Percentiles rank a stretch among this genome's conserved stretches.
phyloP scores from a whole-genome alignment of 1,284 basidiomycete species.

The Moesziomyces parantarcticus region DNA sequence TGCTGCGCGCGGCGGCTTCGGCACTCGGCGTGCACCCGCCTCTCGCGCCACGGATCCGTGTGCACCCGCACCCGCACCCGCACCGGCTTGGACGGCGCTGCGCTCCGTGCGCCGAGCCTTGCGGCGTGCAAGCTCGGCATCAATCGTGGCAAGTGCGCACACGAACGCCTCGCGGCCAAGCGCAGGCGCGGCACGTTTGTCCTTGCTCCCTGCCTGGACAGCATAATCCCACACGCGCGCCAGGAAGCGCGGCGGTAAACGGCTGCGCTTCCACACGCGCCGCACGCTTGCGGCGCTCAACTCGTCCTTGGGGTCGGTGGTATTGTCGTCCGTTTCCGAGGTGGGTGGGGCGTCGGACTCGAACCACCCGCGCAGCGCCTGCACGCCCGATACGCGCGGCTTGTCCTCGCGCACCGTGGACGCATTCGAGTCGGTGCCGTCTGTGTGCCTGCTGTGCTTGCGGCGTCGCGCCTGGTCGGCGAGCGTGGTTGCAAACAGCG shows the following conservation, averaged over 20 bases:
- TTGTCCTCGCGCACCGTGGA: constrained; percentile 4
- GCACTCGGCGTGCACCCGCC: constrained; percentile 7
- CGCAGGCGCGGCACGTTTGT: background rate
- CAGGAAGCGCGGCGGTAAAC: constrained; percentile 11
- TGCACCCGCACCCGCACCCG: too few species aligned
- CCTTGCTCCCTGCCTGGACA: background rate
- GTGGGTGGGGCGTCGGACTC: constrained; percentile 19
- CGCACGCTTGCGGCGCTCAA: constrained; percentile 1
- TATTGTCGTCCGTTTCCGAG: background rate
- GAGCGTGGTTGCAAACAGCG: constrained; percentile 16
- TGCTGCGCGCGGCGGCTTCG: constrained; percentile 11
- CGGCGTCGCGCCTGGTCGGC: background rate
- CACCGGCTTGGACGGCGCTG: too few species aligned
- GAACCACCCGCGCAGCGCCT: constrained; percentile 41
- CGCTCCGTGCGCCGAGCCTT: background rate
- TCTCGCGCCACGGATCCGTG: background rate
- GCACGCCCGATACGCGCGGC: constrained; percentile 6
- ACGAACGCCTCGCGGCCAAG: constrained; percentile 19
- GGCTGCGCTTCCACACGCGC: constrained; percentile 24
- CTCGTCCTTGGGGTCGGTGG: background rate
- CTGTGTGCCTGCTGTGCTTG: background rate
- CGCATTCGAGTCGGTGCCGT: constrained; percentile 1
- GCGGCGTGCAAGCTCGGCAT: constrained; percentile 27
- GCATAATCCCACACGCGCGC: constrained; percentile 29
- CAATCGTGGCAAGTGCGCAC: constrained; percentile 25